Evolutionary conservation across 495 filamentous ascomycete species (phyloP).

Genomic region (Penicillium soppii): DNA sequence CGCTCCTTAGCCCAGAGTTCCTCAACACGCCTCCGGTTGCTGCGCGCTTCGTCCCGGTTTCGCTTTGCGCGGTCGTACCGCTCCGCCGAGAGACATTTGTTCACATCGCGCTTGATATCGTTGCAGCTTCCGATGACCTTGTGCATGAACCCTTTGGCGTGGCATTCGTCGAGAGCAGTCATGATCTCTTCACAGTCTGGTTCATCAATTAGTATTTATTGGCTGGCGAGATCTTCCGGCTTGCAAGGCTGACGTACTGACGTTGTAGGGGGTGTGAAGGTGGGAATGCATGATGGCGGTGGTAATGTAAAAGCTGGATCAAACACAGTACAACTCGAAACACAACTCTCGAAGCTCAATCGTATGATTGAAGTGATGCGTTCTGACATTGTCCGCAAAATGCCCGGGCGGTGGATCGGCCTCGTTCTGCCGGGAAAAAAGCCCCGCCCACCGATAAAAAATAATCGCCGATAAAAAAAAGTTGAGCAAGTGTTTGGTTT

Average conservation of each 20-base stretch:
- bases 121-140: constrained; percentile 90
- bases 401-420: constrained; percentile 30
- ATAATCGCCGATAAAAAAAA: constrained; percentile 32
- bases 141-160: constrained; percentile 85
- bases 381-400: constrained; percentile 12
- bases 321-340: background rate
- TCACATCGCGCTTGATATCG: constrained; percentile 75
- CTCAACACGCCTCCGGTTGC: constrained; percentile 66
- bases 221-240: background rate
- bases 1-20: constrained; percentile 71
- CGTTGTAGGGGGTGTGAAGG: constrained; percentile 86
- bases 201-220: constrained; percentile 5
- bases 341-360: background rate
- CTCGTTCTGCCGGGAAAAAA: constrained; percentile 37
- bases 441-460: constrained; percentile 35
- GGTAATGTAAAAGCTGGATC: background rate
- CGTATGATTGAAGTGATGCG: constrained; percentile 4
- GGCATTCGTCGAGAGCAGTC: constrained; percentile 90
- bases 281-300: constrained; percentile 82
- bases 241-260: constrained; percentile 54
- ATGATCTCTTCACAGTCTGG: constrained; percentile 92
- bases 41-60: constrained; percentile 72
- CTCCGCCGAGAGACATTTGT: constrained; percentile 76
- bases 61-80: constrained; percentile 68
- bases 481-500: constrained; percentile 11